These are phyloP conservation scores for Trapa bicornis DNA, from an alignment of 345 rosid species.

Conservation along the genomic window DNA sequence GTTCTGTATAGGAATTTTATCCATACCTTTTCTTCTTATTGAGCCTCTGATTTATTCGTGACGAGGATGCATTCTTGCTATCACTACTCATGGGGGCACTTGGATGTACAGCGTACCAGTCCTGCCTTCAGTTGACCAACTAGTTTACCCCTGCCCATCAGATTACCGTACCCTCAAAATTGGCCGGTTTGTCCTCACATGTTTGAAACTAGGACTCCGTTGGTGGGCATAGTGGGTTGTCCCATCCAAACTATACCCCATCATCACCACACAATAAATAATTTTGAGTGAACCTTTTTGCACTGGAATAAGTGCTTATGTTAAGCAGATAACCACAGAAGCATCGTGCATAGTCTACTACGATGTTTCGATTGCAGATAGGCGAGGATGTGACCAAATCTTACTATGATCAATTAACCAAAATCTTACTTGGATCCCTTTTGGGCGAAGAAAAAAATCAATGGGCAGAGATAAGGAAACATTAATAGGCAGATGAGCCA, in stretches of 20 bases:
- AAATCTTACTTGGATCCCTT: too few relatives aligned
- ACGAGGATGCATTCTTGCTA: neutral
- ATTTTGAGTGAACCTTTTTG: neutral
- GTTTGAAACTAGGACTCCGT: neutral
- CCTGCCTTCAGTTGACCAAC: neutral
- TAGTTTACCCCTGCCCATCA: too few relatives aligned
- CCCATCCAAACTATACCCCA: neutral
- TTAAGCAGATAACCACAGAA: too few relatives aligned
- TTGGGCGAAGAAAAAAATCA: too few relatives aligned
- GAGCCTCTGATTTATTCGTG: conserved; percentile 1
- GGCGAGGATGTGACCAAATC: too few relatives aligned
- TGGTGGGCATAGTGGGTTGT: neutral
- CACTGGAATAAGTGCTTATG: neutral
- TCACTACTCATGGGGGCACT: too few relatives aligned
- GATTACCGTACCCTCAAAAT: too few relatives aligned
- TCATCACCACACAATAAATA: neutral
- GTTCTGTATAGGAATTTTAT: too few relatives aligned
- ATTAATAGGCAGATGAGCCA: neutral
- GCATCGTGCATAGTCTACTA: neutral
- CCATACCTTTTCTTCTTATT: neutral
- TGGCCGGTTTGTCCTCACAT: neutral
- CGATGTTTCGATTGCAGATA: conserved; percentile 12
- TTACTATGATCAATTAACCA: too few relatives aligned
- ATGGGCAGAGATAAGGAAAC: neutral
- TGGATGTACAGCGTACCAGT: too few relatives aligned